Conservation (phyloP, 2,329 filamentous ascomycete species). For the Mollisia scopiformis region DNA sequence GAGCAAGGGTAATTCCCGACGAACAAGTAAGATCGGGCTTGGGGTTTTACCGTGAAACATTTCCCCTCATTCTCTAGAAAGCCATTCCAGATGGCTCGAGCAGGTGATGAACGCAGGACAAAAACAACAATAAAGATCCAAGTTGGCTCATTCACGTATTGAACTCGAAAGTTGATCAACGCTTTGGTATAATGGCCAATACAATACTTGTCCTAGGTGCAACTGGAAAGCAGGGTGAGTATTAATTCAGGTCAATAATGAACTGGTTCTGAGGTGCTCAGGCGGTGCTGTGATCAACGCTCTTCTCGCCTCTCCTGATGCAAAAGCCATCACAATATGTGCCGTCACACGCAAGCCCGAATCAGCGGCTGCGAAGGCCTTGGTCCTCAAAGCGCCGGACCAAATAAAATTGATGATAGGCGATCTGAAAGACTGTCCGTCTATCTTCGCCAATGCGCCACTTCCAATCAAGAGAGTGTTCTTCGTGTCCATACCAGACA, state of each 20-base stretch:
- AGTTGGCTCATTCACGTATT: not conserved
- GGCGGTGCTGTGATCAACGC: conserved; percentile 45
- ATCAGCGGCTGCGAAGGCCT: conserved; percentile 50
- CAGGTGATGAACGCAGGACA: not conserved
- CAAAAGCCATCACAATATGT: conserved; percentile 49
- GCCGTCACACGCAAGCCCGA: conserved; percentile 59
- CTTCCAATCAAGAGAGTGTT: conserved; percentile 60
- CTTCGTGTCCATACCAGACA: conserved; percentile 48
- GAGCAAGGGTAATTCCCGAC: not conserved
- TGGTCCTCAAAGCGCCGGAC: conserved; percentile 45
- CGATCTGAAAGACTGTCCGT: conserved; percentile 53
- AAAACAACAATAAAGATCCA: not conserved
- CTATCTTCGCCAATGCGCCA: conserved; percentile 47
- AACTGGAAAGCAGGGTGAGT: conserved; percentile 49
- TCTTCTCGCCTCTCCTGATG: conserved; percentile 37
- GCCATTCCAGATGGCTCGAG: not conserved
- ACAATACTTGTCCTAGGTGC: conserved; percentile 47
- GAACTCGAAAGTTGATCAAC: not conserved
- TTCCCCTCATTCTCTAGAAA: not conserved
- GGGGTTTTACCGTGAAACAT: not conserved
- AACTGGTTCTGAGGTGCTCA: not conserved
- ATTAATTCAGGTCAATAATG: not conserved
- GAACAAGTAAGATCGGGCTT: not conserved
- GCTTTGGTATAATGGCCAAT: not conserved
- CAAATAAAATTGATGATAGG: conserved; percentile 59